phyloP scores from a whole-genome alignment of 257 asterid species.

The Solanum dulcamara region DNA sequence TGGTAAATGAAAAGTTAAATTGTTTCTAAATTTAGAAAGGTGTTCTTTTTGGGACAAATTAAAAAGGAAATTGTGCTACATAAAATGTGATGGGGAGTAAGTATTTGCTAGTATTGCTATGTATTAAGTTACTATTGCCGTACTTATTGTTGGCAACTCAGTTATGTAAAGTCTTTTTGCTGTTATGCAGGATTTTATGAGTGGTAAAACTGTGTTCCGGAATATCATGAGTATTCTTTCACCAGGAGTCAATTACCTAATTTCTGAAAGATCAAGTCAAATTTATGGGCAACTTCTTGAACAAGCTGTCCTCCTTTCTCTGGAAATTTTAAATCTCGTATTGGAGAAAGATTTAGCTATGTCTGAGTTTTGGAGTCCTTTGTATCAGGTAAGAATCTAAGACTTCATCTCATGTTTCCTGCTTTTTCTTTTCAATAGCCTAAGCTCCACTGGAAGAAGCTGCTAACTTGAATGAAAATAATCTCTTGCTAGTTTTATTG shows the following conservation, averaged over 20 bases:
- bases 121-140: neutral
- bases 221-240: conserved; percentile 69
- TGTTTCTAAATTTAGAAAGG: neutral
- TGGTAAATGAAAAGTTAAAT: neutral
- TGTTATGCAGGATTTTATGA: conserved; percentile 81
- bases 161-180: conserved; percentile 6
- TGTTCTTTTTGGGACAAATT: neutral
- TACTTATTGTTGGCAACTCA: neutral
- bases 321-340: conserved; percentile 73
- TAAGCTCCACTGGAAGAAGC: neutral
- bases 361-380: conserved; percentile 84
- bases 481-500: neutral
- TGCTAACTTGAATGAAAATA: neutral
- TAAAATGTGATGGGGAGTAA: neutral
- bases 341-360: conserved; percentile 70
- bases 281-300: conserved; percentile 74
- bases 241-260: conserved; percentile 70
- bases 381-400: conserved; percentile 53
- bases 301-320: conserved; percentile 64
- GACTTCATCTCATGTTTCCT: neutral
- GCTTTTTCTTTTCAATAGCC: neutral
- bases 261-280: conserved; percentile 59
- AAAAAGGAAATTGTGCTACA: neutral
- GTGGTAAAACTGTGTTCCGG: conserved; percentile 78
- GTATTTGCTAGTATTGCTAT: neutral